Conservation (phyloP, 352 stramenopile genomes). For the Elongisporangium anandrum region DNA sequence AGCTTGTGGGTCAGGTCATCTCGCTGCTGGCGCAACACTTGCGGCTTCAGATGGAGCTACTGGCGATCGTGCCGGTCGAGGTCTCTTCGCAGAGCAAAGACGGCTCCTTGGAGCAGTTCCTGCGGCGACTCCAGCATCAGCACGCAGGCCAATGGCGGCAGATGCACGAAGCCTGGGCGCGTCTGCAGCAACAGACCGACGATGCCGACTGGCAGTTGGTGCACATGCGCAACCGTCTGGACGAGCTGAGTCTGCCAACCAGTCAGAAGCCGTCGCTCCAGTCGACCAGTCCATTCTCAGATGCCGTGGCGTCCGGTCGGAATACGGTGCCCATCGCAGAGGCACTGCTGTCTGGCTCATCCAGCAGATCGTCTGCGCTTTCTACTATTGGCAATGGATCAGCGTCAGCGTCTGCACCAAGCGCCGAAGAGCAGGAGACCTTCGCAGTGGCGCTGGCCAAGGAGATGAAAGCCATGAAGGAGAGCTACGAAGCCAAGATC, state of each 20-base stretch:
- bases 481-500: slow-evolving; percentile 60
- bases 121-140: slow-evolving; percentile 19
- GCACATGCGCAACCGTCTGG: slow-evolving; percentile 48
- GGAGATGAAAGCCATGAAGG: slow-evolving; percentile 67
- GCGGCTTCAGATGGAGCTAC: slow-evolving; percentile 36
- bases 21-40: slow-evolving; percentile 34
- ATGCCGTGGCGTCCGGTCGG: slow-evolving; percentile 56
- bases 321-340: slow-evolving; percentile 50
- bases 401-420: slow-evolving; percentile 13
- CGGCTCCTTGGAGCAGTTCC: slow-evolving; percentile 9
- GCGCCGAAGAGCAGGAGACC: slow-evolving; percentile 61
- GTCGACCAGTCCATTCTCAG: slow-evolving; percentile 54
- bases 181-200: slow-evolving; percentile 37
- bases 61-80: slow-evolving; percentile 25
- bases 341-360: slow-evolving; percentile 33
- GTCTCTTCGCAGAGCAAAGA: not conserved
- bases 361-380: not conserved
- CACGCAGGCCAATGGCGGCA: slow-evolving; percentile 32
- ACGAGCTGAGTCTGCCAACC: slow-evolving; percentile 33
- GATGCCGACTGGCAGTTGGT: slow-evolving; percentile 61
- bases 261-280: slow-evolving; percentile 6
- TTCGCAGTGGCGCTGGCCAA: slow-evolving; percentile 65
- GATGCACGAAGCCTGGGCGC: slow-evolving; percentile 43
- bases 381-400: slow-evolving; percentile 9
- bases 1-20: slow-evolving; percentile 44